These are phyloP conservation scores for Aspergillus sp. DNA, from an alignment of 2,329 filamentous ascomycete genomes.

Conservation along the genomic window DNA sequence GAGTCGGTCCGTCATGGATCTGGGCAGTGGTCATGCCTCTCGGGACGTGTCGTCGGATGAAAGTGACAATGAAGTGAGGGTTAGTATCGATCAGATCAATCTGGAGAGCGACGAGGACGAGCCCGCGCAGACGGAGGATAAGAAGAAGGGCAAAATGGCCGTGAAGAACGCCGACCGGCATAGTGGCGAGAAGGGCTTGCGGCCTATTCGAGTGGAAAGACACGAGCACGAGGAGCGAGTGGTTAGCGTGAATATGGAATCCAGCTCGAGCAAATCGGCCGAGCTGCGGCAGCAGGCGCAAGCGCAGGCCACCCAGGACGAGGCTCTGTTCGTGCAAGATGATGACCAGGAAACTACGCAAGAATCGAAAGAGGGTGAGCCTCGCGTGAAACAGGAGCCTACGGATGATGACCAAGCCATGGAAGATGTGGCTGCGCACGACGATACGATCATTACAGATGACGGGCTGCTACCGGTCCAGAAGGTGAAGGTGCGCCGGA, in stretches of 20 bases:
- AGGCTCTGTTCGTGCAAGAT: constrained; percentile 19
- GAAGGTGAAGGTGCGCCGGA: constrained; percentile 36
- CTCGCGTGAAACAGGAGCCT: constrained; percentile 55
- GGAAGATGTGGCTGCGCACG: constrained; percentile 31
- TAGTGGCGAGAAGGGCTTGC: constrained; percentile 32
- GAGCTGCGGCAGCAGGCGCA: constrained; percentile 39
- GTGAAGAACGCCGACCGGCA: constrained; percentile 21
- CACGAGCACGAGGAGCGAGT: constrained; percentile 56
- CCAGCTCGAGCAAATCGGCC: constrained; percentile 46
- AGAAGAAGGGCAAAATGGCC: constrained; percentile 39
- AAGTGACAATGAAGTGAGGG: constrained; percentile 44
- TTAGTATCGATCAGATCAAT: constrained; percentile 59
- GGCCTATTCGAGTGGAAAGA: constrained; percentile 57
- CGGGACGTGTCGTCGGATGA: constrained; percentile 47
- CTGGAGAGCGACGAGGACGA: constrained; percentile 55
- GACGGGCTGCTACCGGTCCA: constrained; percentile 36
- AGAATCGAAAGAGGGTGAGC: constrained; percentile 14
- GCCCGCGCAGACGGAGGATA: constrained; percentile 24
- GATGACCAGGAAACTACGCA: constrained; percentile 13
- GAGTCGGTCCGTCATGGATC: constrained; percentile 30
- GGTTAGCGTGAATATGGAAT: constrained; percentile 55
- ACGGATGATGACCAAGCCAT: constrained; percentile 46
- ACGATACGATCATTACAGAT: constrained; percentile 26
- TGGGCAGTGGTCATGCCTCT: constrained; percentile 18
- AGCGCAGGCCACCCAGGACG: constrained; percentile 30